Conservation (phyloP, 1,284 basidiomycete genomes). For the Sporisorium reilianum region DNA sequence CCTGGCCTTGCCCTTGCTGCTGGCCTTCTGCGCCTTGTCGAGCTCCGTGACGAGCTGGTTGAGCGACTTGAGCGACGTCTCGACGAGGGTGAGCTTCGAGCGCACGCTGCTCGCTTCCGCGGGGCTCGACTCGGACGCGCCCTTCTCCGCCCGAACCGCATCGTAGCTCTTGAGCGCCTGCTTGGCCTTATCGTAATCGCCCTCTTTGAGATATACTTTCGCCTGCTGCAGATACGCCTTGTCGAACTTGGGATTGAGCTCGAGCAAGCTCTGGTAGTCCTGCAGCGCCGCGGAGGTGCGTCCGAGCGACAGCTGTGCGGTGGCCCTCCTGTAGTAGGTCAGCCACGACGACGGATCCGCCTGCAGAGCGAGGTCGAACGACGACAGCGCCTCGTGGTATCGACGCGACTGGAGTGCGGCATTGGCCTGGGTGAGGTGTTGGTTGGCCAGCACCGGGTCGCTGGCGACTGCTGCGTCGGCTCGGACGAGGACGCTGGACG, state of each 20-base stretch:
- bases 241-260: conserved; percentile 62
- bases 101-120: conserved; percentile 34
- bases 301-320: conserved; percentile 66
- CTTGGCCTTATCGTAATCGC: conserved; percentile 57
- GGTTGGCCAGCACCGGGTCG: conserved; percentile 30
- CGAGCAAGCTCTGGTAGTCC: conserved; percentile 57
- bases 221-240: conserved; percentile 66
- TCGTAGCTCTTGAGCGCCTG: conserved; percentile 41
- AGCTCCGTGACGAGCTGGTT: conserved; percentile 47
- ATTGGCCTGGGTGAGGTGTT: conserved; percentile 57
- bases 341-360: conserved; percentile 60
- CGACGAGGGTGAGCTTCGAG: conserved; percentile 37
- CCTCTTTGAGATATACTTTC: conserved; percentile 62
- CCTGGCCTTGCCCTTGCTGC: conserved; percentile 46
- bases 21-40: conserved; percentile 40
- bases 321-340: conserved; percentile 66
- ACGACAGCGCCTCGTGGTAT: conserved; percentile 57
- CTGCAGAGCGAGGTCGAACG: conserved; percentile 59
- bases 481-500: conserved; percentile 23
- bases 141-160: conserved; percentile 33
- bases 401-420: conserved; percentile 55
- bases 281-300: conserved; percentile 60
- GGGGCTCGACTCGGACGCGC: conserved; percentile 6
- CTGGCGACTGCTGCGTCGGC: conserved; percentile 25
- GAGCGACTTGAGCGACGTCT: conserved; percentile 49